A percentile compares a stretch with the other conserved stretches of the same genome.
Evolutionary conservation across 768 basidiomycete species (phyloP).

Genomic region (Sporobolomyces phaffii): DNA sequence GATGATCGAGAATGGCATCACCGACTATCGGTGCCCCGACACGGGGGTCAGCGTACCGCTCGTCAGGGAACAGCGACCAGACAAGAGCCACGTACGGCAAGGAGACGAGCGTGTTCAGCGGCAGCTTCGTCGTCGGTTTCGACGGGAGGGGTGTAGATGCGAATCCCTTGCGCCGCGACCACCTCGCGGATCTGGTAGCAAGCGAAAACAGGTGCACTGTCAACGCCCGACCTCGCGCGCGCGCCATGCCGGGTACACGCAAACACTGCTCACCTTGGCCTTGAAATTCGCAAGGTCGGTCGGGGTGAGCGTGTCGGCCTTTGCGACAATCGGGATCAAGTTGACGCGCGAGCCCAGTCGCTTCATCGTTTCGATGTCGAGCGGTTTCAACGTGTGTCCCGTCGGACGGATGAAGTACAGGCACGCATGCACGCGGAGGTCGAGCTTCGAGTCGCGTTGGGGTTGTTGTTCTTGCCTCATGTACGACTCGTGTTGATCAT

Average conservation of each 20-base stretch:
- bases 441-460: conserved; percentile 86
- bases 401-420: conserved; percentile 94
- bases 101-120: conserved; percentile 78
- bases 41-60: too few relatives aligned
- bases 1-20: conserved; percentile 98
- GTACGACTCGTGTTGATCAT: conserved; percentile 51
- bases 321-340: conserved; percentile 93
- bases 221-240: too few relatives aligned
- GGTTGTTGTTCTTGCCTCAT: conserved; percentile 90
- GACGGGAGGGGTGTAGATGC: conserved; percentile 87
- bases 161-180: conserved; percentile 82
- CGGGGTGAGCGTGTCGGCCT: conserved; percentile 95
- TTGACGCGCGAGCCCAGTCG: conserved; percentile 96
- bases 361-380: conserved; percentile 99
- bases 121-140: conserved; percentile 79
- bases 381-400: conserved; percentile 90
- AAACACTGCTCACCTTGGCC: too few relatives aligned
- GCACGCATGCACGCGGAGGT: conserved; percentile 92
- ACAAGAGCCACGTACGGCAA: conserved; percentile 49
- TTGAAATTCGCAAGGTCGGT: conserved; percentile 87
- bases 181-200: conserved; percentile 72
- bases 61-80: background rate
- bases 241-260: too few relatives aligned
- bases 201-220: too few relatives aligned
- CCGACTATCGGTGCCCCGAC: conserved; percentile 51